These are phyloP conservation scores for Solanum piurae DNA, from an alignment of 257 asterid species.

Conservation along the genomic window DNA sequence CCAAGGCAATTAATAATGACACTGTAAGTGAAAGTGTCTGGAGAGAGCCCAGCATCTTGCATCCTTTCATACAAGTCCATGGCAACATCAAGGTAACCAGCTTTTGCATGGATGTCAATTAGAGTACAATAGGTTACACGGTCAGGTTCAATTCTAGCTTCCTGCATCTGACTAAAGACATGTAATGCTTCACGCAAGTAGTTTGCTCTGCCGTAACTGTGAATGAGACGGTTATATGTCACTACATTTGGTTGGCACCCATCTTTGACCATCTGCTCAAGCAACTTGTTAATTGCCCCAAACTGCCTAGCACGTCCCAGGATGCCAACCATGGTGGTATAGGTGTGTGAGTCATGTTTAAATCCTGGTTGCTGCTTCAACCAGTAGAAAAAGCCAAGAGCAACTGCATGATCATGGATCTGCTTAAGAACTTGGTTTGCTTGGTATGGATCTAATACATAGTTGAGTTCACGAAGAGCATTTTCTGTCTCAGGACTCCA, in stretches of 20 bases:
- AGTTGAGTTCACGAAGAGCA: constrained; percentile 57
- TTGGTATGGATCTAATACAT: constrained; percentile 58
- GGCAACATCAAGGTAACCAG: constrained; percentile 90
- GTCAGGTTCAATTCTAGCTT: constrained; percentile 73
- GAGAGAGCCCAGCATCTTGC: constrained; percentile 95
- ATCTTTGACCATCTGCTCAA: constrained; percentile 68
- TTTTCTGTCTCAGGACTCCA: constrained; percentile 73
- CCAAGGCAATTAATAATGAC: constrained; percentile 93
- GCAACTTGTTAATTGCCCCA: constrained; percentile 54
- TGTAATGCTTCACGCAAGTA: constrained; percentile 63
- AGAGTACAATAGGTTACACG: constrained; percentile 95
- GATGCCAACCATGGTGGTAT: constrained; percentile 94
- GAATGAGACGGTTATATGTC: constrained; percentile 88
- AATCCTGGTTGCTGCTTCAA: constrained; percentile 65
- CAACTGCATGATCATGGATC: constrained; percentile 62
- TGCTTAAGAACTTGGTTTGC: constrained; percentile 90
- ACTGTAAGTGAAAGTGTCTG: constrained; percentile 94
- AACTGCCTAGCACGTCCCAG: constrained; percentile 91
- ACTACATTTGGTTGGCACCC: constrained; percentile 86
- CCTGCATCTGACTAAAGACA: constrained; percentile 70
- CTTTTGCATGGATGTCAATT: constrained; percentile 90
- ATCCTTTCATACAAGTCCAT: constrained; percentile 76
- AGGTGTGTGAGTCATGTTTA: constrained; percentile 88
- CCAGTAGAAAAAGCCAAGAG: constrained; percentile 86
- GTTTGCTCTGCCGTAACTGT: constrained; percentile 89